phyloP scores from a whole-genome alignment of 2,329 filamentous ascomycete species.

The Arthrinium puccinioides region DNA sequence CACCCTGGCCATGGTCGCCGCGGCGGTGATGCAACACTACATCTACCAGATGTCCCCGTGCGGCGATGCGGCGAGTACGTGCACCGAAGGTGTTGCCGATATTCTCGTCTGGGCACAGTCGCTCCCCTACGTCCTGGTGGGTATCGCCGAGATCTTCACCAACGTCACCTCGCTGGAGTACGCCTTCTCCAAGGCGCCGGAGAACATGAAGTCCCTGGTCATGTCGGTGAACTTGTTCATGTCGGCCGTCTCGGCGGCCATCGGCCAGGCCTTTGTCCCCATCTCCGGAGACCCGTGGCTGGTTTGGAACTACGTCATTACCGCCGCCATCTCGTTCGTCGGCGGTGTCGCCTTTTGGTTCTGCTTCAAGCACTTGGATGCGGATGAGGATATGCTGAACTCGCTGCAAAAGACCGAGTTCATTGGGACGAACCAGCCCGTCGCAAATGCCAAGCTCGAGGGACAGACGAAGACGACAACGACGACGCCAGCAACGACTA shows the following conservation, averaged over 20 bases:
- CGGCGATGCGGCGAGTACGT: slow-evolving; percentile 14
- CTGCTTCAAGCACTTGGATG: slow-evolving; percentile 57
- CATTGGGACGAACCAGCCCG: background rate
- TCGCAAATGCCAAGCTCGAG: too few relatives aligned
- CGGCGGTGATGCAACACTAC: slow-evolving; percentile 47
- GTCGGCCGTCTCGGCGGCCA: slow-evolving; percentile 47
- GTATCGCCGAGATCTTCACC: slow-evolving; percentile 48
- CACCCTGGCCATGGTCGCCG: slow-evolving; percentile 45
- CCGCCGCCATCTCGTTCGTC: slow-evolving; percentile 54
- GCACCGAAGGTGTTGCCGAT: slow-evolving; percentile 27
- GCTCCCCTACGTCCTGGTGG: slow-evolving; percentile 42
- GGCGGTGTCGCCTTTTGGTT: slow-evolving; percentile 63
- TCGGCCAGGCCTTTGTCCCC: slow-evolving; percentile 35
- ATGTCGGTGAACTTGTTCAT: slow-evolving; percentile 50
- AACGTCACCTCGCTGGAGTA: slow-evolving; percentile 61
- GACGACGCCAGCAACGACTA: too few relatives aligned
- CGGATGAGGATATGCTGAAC: slow-evolving; percentile 62
- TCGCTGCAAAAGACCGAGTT: slow-evolving; percentile 4
- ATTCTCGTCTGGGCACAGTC: slow-evolving; percentile 47
- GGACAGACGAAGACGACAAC: too few relatives aligned
- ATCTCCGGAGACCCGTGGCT: slow-evolving; percentile 34
- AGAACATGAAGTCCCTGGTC: slow-evolving; percentile 55
- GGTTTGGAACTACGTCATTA: slow-evolving; percentile 54
- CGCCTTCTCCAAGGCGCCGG: slow-evolving; percentile 60
- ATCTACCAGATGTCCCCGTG: slow-evolving; percentile 51